A percentile compares a stretch with the other conserved stretches of the same genome.
phyloP scores from a whole-genome alignment of 768 basidiomycete genomes.

The Termitomyces eurrhizus region DNA sequence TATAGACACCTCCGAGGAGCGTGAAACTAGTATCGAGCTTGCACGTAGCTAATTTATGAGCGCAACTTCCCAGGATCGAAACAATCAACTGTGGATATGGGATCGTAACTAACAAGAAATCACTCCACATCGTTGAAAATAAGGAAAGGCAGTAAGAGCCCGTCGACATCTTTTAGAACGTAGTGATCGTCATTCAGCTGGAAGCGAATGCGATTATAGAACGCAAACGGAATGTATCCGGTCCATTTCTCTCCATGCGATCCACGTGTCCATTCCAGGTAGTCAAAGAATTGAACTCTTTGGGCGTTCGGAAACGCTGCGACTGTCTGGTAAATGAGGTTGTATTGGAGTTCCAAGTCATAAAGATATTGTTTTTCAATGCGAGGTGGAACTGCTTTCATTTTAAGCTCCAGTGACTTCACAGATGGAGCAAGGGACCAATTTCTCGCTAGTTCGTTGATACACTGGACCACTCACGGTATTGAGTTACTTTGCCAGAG shows the following conservation, averaged over 20 bases:
- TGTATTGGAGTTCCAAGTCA: constrained; percentile 9
- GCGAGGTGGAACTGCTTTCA: background rate
- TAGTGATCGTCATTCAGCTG: background rate
- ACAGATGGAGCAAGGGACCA: constrained; percentile 12
- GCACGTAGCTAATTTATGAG: background rate
- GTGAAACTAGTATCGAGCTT: too few relatives aligned
- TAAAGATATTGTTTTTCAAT: background rate
- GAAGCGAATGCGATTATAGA: background rate
- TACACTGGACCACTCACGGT: background rate
- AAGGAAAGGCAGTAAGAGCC: constrained; percentile 2
- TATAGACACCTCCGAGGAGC: too few relatives aligned
- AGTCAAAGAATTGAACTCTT: constrained; percentile 1
- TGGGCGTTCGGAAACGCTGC: constrained; percentile 12
- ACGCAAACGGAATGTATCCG: background rate
- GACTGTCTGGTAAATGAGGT: background rate
- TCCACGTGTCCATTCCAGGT: constrained; percentile 10
- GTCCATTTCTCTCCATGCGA: constrained; percentile 4
- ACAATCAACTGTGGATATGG: background rate
- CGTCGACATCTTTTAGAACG: constrained; percentile 4
- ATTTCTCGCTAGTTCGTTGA: background rate
- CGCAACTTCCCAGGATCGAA: background rate
- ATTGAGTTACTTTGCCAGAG: background rate
- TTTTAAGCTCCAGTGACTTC: background rate
- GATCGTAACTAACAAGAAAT: background rate
- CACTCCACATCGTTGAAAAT: background rate